Percentiles rank a stretch among this genome's conserved stretches.
Conservation (phyloP, 148 eudicot species). For the Amaranthus hypochondriacus region DNA sequence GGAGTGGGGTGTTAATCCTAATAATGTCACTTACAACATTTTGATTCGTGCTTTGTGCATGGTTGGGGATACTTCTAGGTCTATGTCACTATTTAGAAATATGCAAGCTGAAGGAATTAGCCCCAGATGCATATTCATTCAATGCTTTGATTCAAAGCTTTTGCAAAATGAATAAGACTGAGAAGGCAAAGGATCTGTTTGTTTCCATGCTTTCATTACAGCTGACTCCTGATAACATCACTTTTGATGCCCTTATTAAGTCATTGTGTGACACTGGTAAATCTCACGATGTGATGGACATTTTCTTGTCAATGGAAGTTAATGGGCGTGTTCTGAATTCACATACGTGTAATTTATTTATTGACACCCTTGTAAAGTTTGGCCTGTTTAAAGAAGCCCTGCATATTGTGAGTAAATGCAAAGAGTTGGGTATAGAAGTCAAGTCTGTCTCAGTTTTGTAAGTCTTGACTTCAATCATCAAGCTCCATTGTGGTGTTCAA, state of each 20-base stretch:
- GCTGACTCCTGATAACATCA: slow-evolving; percentile 57
- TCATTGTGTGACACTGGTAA: slow-evolving; percentile 61
- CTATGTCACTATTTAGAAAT: slow-evolving; percentile 53
- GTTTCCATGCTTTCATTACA: slow-evolving; percentile 63
- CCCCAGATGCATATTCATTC: slow-evolving; percentile 80
- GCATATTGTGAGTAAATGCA: slow-evolving; percentile 40
- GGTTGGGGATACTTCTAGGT: slow-evolving; percentile 54
- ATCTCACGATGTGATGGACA: slow-evolving; percentile 51
- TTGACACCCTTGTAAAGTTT: slow-evolving; percentile 44
- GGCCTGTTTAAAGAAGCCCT: slow-evolving; percentile 51
- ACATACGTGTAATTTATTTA: slow-evolving; percentile 45
- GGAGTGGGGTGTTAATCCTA: slow-evolving; percentile 81
- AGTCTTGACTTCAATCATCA: not conserved
- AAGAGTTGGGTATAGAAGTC: slow-evolving; percentile 36
- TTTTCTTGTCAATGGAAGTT: slow-evolving; percentile 67
- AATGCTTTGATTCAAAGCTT: slow-evolving; percentile 72
- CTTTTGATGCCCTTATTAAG: slow-evolving; percentile 68
- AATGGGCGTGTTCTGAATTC: slow-evolving; percentile 68
- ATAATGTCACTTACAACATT: slow-evolving; percentile 66
- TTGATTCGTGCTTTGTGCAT: slow-evolving; percentile 68
- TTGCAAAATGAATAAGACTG: slow-evolving; percentile 61
- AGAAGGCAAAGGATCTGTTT: slow-evolving; percentile 63
- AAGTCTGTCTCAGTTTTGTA: slow-evolving; percentile 11
- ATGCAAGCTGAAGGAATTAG: slow-evolving; percentile 65
- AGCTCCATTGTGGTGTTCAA: not conserved